Percentiles rank a stretch among this genome's conserved stretches.
Conservation (phyloP, 306 rosid species). For the Fagus crenata region DNA sequence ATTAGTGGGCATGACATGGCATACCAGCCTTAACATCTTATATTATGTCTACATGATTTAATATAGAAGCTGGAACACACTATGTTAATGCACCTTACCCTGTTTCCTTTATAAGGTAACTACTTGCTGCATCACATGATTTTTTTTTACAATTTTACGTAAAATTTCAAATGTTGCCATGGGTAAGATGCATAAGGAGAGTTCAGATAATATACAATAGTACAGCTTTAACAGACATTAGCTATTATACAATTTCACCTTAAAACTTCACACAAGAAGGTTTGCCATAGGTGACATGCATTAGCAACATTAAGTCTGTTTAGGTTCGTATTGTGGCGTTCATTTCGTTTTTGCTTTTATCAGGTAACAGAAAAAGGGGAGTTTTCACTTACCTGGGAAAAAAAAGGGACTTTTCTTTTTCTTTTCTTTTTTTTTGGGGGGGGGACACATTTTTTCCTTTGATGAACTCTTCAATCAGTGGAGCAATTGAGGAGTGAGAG, state of each 20-base stretch:
- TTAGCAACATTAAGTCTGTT: background rate
- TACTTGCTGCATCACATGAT: background rate
- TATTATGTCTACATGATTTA: background rate
- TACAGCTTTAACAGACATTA: no score
- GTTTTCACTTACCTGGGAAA: no score
- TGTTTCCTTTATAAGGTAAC: background rate
- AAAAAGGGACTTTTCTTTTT: no score
- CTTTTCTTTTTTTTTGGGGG: background rate
- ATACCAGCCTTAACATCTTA: background rate
- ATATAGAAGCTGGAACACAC: background rate
- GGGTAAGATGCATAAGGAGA: background rate
- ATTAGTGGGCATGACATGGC: background rate
- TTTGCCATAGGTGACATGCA: no score
- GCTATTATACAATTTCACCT: no score
- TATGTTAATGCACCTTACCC: background rate
- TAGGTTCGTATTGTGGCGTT: background rate
- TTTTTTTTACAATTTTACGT: background rate
- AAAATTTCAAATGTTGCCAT: background rate
- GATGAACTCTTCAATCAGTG: background rate
- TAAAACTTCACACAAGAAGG: no score
- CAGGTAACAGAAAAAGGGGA: background rate
- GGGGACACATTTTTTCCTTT: background rate
- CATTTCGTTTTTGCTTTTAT: background rate
- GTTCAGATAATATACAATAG: background rate
- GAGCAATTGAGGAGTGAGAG: background rate